These are phyloP conservation scores for Funneliformis caledonium DNA, from an alignment of 371 early-diverging fungal species.

Conservation along the genomic window DNA sequence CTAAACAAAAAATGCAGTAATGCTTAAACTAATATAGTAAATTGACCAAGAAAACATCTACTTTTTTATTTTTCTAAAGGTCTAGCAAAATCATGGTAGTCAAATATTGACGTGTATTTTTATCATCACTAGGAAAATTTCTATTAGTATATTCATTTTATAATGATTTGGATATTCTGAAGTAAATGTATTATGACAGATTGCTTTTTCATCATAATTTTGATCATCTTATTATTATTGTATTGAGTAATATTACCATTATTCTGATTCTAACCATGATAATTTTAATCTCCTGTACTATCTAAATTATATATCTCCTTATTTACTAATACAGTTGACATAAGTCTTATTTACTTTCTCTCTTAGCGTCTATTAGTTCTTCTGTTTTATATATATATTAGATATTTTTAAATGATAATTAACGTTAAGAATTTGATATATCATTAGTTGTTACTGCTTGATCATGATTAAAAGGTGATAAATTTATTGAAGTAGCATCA, in stretches of 20 bases:
- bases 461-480: too few relatives aligned
- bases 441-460: too few relatives aligned
- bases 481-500: too few relatives aligned
- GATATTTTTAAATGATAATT: too few relatives aligned
- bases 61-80: not conserved
- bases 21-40: not conserved
- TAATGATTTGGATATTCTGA: not conserved
- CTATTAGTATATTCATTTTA: not conserved
- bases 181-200: not conserved
- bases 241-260: not conserved
- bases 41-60: conserved; percentile 15
- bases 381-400: too few relatives aligned
- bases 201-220: not conserved
- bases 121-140: not conserved
- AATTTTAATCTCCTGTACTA: not conserved
- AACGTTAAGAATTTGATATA: too few relatives aligned
- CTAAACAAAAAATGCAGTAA: conserved; percentile 27
- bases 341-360: not conserved
- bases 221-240: not conserved
- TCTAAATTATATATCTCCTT: not conserved
- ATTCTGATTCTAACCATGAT: not conserved
- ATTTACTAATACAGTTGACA: not conserved
- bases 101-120: not conserved
- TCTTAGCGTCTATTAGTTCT: too few relatives aligned
- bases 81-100: not conserved